Base-by-base conservation (phyloP, 768 basidiomycete species). In the Lactarius indigo region DNA sequence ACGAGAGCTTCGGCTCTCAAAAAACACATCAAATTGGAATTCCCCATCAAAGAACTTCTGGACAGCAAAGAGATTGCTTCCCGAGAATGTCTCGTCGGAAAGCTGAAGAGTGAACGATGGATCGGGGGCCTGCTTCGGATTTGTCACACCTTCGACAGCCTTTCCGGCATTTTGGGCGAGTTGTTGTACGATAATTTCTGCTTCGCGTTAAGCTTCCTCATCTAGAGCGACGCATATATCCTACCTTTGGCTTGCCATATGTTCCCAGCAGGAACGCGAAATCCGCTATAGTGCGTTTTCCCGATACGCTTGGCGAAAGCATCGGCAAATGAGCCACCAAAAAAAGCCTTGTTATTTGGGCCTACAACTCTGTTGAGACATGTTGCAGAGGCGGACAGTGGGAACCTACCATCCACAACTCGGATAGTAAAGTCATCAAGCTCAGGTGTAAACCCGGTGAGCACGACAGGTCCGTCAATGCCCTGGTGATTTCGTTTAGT, bases 1-100 rank as follows among this genome's bases (percentile, higher is more conserved):
- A 66, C 84, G 84, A 15, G 83, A 80, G 71, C 88, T 92, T 33
- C 76, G 85, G 64, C 90, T 89, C 71, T 97, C 93, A 73, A 88
- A 97, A 75, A 89, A 87, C 18, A 98, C 83, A 72, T 98, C 96
- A 73, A 96, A 94, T 65, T 90, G 85, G 78, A 96, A 98, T 33
- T 84, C 80, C 1, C 92, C 94, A 13, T 92, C 88, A 68, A 90
- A 94, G 5, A 81, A 80, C 74, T 94, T 96, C 76, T 98, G 96
- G 57, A 96, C 83, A 13, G 90, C 94, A 73, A 83, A 94, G 31
- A 97, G 80, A 73, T 94, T 96, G 75, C 90, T 90, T 50, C 82
- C 84, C 15, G 83, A 81, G 63, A 87, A 82, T 9, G 86, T 79
- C 57, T 92, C 89, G 71, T 97, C 88, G 2, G 91, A 83, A 3